Base-by-base conservation (phyloP, 441 rosid genomes). In the Cnidoscolus chayamansa region DNA sequence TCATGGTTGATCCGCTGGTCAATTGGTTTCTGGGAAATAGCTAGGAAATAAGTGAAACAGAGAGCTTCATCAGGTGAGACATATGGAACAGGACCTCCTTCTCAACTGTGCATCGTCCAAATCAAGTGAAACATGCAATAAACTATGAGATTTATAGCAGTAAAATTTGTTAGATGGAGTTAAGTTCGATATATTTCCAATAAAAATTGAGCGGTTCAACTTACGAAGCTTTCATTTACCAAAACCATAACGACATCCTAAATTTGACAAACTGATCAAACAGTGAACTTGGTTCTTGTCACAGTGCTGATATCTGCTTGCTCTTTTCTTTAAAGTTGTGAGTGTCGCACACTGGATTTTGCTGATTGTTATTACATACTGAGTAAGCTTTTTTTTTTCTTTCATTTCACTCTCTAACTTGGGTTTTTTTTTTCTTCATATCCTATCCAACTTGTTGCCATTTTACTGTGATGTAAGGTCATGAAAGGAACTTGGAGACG, bases 1-100 rank as follows among this genome's bases (percentile, higher is more conserved):
- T 91, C 84, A 89, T 87, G 94, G 86, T 89, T 49, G 10, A 40
- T n/a, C 55, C 31, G 20, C 55, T 65, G 55, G 55, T 11, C 8
- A 65, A 48, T 65, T 64, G 43, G 56, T 30, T 49, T 65, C 17
- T 10, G 0, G 31, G 40, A 13, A 65, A 15, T 3, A 47, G 9
- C 16, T 19, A 45, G 68, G 6, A 6, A 48, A 13, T 10, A 49
- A 35, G 8, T 50, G 12, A 66, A 16, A 6, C n/a, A 20, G 40
- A 65, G 35, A 25, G n/a, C 55, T 65, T 49, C 3, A 30, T 30
- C 57, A 54, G 16, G 1, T 65, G 10, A 30, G 25, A 31, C 13
- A 17, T 16, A 10, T 51, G 48, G 48, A 51, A 11, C 11, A 15
- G 47, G 31, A 30, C 70, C 45, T 47, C 31, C 8, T 13, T 49